Percentiles rank a stretch among this genome's conserved stretches.
These are phyloP conservation scores for Fusarium vanettenii DNA, from an alignment of 2,329 filamentous ascomycete genomes.

Conservation along the genomic window DNA sequence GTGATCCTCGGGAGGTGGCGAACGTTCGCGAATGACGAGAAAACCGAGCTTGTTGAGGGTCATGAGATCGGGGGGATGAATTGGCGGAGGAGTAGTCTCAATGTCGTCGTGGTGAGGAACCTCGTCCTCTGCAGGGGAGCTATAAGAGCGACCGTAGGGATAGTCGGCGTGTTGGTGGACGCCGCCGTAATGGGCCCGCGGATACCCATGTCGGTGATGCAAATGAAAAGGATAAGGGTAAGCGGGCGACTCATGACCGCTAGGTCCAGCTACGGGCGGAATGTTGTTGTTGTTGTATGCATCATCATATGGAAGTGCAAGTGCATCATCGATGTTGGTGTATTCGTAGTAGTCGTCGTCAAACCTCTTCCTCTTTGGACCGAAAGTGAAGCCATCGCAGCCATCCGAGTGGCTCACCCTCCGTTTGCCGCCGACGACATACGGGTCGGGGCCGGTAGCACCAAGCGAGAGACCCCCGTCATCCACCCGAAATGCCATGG, in stretches of 20 bases:
- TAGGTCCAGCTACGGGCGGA: slow-evolving; percentile 17
- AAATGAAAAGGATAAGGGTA: background rate
- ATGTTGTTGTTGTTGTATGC: slow-evolving; percentile 10
- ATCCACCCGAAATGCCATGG: slow-evolving; percentile 55
- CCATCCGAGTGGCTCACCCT: slow-evolving; percentile 51
- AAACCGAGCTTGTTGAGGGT: slow-evolving; percentile 50
- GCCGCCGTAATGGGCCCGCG: background rate
- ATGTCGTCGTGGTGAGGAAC: slow-evolving; percentile 24
- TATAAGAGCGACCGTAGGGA: slow-evolving; percentile 10
- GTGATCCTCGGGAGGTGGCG: slow-evolving; percentile 38
- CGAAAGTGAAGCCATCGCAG: slow-evolving; percentile 38
- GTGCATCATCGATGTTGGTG: background rate
- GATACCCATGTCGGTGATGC: slow-evolving; percentile 11
- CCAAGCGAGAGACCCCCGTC: slow-evolving; percentile 47
- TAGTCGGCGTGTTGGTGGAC: slow-evolving; percentile 22
- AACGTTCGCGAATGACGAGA: slow-evolving; percentile 53
- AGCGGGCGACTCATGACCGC: slow-evolving; percentile 8
- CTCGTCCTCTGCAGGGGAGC: slow-evolving; percentile 17
- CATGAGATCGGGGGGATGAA: slow-evolving; percentile 40
- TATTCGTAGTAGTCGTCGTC: slow-evolving; percentile 7
- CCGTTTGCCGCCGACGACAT: slow-evolving; percentile 53
- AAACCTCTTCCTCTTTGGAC: slow-evolving; percentile 40
- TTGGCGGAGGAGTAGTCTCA: slow-evolving; percentile 22
- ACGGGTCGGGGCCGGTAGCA: slow-evolving; percentile 40
- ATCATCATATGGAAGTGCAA: slow-evolving; percentile 18